Percentiles rank a stretch among this genome's conserved stretches.
Evolutionary conservation across 1,139 yeast genomes (phyloP).

Genomic region (Debaryomyces fabryi): DNA sequence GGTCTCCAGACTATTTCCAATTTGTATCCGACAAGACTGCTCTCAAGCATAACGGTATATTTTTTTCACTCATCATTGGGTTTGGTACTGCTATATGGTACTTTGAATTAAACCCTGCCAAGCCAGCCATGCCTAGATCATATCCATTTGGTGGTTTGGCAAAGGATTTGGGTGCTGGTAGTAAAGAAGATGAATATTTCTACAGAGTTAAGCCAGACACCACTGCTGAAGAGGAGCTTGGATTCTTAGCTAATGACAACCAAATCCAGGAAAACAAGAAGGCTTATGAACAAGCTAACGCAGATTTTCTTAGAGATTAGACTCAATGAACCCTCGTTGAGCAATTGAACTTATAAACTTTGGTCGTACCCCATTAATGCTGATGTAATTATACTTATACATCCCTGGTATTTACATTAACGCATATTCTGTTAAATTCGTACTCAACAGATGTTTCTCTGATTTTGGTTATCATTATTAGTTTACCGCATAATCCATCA

Average conservation of each 20-base stretch:
- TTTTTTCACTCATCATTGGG: constrained; percentile 57
- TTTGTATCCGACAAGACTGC: constrained; percentile 65
- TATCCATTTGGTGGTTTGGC: constrained; percentile 79
- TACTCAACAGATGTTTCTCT: background rate
- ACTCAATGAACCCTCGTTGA: background rate
- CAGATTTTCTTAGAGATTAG: constrained; percentile 40
- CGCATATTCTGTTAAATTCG: constrained; percentile 1
- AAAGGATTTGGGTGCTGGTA: constrained; percentile 67
- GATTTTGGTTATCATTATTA: background rate
- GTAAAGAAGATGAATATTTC: constrained; percentile 47
- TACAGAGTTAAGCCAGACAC: constrained; percentile 48
- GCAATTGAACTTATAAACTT: background rate
- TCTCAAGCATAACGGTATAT: constrained; percentile 50
- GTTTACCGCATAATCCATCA: constrained; percentile 3
- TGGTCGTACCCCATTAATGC: background rate
- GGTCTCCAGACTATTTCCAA: constrained; percentile 84
- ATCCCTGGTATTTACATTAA: background rate
- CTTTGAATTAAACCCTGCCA: constrained; percentile 69
- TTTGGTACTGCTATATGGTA: constrained; percentile 57
- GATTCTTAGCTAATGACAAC: constrained; percentile 38
- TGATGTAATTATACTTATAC: background rate
- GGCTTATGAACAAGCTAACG: constrained; percentile 39
- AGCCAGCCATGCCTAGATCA: constrained; percentile 76
- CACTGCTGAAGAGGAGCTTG: constrained; percentile 44
- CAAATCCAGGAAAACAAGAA: constrained; percentile 33